Conservation (phyloP, 202 grass and related monocot species). For the Eragrostis tef region DNA sequence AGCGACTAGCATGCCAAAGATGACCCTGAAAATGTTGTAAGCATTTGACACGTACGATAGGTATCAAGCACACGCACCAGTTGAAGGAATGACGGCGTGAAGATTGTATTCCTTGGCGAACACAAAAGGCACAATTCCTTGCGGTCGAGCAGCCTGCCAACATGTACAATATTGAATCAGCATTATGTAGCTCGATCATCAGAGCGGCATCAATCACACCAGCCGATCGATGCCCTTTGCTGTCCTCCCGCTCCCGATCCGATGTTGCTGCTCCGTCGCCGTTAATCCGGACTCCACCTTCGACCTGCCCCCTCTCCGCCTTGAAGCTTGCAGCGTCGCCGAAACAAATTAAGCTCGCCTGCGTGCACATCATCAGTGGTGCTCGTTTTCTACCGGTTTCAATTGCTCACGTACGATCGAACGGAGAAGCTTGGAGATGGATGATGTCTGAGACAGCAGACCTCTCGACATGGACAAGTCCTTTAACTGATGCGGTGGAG, state of each 20-base stretch:
- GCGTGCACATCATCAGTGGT: too few species aligned
- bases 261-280: constrained; percentile 46
- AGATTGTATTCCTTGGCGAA: constrained; percentile 83
- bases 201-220: constrained; percentile 48
- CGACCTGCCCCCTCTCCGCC: constrained; percentile 21
- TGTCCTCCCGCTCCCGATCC: constrained; percentile 22
- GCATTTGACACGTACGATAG: not conserved
- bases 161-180: not conserved
- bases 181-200: not conserved
- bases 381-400: too few species aligned
- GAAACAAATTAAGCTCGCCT: too few species aligned
- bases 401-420: too few species aligned
- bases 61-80: not conserved
- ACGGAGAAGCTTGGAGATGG: too few species aligned
- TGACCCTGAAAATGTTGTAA: constrained; percentile 59
- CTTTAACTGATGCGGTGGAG: constrained; percentile 57
- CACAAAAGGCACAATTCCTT: constrained; percentile 87
- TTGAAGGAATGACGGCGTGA: constrained; percentile 51
- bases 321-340: not conserved
- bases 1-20: constrained; percentile 85
- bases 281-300: constrained; percentile 64
- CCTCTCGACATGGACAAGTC: constrained; percentile 68
- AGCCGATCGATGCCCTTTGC: constrained; percentile 65
- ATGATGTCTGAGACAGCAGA: too few species aligned
- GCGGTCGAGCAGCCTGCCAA: constrained; percentile 64